Base-by-base conservation (phyloP, 257 asterid species). In the Sherardia arvensis region DNA sequence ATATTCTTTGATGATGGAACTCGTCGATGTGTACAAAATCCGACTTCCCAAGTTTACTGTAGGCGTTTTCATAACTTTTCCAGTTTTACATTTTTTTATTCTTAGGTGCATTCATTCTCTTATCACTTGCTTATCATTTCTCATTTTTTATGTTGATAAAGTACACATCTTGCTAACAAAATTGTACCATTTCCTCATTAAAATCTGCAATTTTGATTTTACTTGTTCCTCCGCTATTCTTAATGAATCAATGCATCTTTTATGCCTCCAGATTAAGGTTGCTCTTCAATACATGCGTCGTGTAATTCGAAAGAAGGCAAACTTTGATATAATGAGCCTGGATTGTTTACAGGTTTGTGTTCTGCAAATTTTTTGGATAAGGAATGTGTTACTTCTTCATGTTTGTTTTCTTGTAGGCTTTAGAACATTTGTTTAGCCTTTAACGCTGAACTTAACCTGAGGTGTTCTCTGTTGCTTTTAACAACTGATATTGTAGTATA, bases 1-100 rank as follows among this genome's bases (percentile, higher is more conserved):
- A 79, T 92, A 85, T 78, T 77, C 81, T 81, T 93, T 92, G 71
- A 92, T 92, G 98, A 79, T 92, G 86, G 98, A 92, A 70, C 97
- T 89, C 68, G 98, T 95, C 32, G 93, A 88, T 69, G 89, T 92
- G 43, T 92, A 89, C 85, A 89, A 84, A 76, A 85, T 92, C 49
- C 90, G 95, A 71, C 87, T 92, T 79, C 98, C 98, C 43, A 92
- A 79, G 64, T 92, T 92, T 73, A 92, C 98, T 5, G 98, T 83
- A 85, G 7, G 88, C 62, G 5, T 60, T 54, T 32, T 61, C 28
- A 53, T 6, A 20, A 26, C 66, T 26, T 58, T 5, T 74, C n/a
- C 64, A 9, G 1, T 22, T 40, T 36, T 57, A 22, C 58, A 43
- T 8, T 18, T 49, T 20, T 21, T 53, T 11, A 23, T 14, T 25